phyloP scores from a whole-genome alignment of 2,329 filamentous ascomycete species.

The Monosporascus sp. region DNA sequence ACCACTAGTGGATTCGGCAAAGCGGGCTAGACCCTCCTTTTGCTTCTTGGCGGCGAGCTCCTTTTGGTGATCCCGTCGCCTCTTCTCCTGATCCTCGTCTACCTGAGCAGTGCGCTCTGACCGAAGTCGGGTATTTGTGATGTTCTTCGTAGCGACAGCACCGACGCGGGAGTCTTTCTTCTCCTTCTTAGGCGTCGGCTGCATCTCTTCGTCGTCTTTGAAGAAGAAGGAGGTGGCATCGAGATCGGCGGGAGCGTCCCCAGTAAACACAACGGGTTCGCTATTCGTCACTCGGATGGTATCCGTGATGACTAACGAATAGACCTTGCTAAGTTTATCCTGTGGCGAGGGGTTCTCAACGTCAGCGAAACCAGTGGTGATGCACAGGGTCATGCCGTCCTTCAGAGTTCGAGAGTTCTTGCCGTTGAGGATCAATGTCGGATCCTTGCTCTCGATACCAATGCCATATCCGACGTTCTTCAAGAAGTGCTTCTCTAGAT shows the following conservation, averaged over 20 bases:
- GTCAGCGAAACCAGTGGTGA: constrained; percentile 86
- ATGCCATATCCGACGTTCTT: constrained; percentile 91
- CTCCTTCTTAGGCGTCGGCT: constrained; percentile 82
- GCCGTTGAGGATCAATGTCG: constrained; percentile 74
- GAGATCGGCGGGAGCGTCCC: constrained; percentile 83
- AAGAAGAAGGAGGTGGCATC: constrained; percentile 98
- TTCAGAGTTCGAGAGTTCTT: constrained; percentile 82
- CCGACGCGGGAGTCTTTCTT: constrained; percentile 80
- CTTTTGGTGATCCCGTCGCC: constrained; percentile 86
- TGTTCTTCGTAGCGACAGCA: constrained; percentile 89
- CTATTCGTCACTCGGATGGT: constrained; percentile 78
- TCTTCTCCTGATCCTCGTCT: constrained; percentile 84
- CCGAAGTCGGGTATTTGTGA: constrained; percentile 86
- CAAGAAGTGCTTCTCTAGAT: constrained; percentile 89
- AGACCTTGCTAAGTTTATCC: constrained; percentile 83
- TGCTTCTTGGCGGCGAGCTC: constrained; percentile 84
- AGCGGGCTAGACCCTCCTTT: constrained; percentile 77
- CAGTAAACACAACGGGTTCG: constrained; percentile 88
- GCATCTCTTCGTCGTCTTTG: constrained; percentile 87
- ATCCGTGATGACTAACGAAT: constrained; percentile 86
- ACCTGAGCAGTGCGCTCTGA: constrained; percentile 84
- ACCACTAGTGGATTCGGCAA: constrained; percentile 76
- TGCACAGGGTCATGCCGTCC: constrained; percentile 93
- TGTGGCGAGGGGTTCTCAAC: constrained; percentile 81
- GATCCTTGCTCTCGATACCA: constrained; percentile 85